phyloP scores from a whole-genome alignment of 345 rosid genomes.

The Citrus hindsii region DNA sequence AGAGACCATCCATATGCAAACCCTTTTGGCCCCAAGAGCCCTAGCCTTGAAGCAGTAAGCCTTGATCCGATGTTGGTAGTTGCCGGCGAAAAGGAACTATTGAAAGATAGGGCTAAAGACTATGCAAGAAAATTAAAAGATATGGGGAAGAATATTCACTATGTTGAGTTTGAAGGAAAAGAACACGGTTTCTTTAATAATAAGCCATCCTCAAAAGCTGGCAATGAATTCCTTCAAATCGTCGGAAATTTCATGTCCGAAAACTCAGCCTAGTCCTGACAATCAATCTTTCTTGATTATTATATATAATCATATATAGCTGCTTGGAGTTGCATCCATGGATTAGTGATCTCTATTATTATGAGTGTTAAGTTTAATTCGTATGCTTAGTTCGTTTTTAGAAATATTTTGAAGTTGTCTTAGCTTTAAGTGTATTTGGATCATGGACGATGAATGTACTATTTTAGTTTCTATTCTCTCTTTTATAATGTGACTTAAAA shows the following conservation, averaged over 20 bases:
- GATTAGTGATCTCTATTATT: not conserved
- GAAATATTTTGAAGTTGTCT: not conserved
- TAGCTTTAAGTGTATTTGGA: too few relatives aligned
- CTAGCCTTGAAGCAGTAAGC: conserved; percentile 32
- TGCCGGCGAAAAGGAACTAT: conserved; percentile 56
- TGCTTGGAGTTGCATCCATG: not conserved
- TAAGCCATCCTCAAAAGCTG: conserved; percentile 47
- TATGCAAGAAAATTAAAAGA: conserved; percentile 54
- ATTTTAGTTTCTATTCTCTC: too few relatives aligned
- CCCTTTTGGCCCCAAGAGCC: conserved; percentile 74
- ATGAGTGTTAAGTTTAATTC: not conserved
- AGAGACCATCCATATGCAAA: conserved; percentile 78
- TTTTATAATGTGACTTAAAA: not conserved
- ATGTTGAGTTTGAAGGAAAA: conserved; percentile 55
- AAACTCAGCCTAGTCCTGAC: conserved; percentile 16
- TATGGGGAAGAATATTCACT: conserved; percentile 54
- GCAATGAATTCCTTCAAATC: conserved; percentile 32
- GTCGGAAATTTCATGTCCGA: conserved; percentile 41
- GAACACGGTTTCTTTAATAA: conserved; percentile 71
- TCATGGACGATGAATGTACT: not conserved
- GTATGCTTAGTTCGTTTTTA: not conserved
- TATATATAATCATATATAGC: too few relatives aligned
- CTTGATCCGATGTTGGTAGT: conserved; percentile 67
- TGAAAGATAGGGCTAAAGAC: conserved; percentile 68
- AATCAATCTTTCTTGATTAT: too few relatives aligned